A percentile compares a stretch with the other conserved stretches of the same genome.
These are phyloP conservation scores for Epichloe uncinata DNA, from an alignment of 2,329 filamentous ascomycete genomes.

Conservation along the genomic window DNA sequence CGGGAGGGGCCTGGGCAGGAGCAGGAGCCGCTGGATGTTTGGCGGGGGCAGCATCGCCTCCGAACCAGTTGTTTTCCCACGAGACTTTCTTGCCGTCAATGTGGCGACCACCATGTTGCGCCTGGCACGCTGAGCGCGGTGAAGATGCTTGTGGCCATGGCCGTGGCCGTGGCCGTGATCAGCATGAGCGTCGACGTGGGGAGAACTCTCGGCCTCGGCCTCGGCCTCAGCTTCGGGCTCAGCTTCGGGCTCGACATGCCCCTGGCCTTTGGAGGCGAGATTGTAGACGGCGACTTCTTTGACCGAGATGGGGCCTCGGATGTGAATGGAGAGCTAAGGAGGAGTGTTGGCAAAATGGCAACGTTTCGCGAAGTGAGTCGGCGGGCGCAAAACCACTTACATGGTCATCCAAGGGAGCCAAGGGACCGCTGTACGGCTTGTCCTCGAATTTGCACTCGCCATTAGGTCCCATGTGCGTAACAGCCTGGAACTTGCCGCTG, in stretches of 20 bases:
- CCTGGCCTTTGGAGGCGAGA: slow-evolving; percentile 26
- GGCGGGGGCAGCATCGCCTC: slow-evolving; percentile 13
- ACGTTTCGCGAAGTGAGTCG: neutral
- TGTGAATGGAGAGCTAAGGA: slow-evolving; percentile 52
- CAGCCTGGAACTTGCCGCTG: slow-evolving; percentile 49
- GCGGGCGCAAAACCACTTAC: slow-evolving; percentile 29
- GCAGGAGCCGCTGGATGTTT: slow-evolving; percentile 4
- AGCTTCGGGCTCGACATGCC: slow-evolving; percentile 8
- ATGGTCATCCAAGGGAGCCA: slow-evolving; percentile 58
- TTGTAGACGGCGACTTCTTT: slow-evolving; percentile 58
- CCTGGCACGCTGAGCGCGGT: slow-evolving; percentile 27
- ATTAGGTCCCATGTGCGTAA: slow-evolving; percentile 44
- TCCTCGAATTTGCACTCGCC: slow-evolving; percentile 41
- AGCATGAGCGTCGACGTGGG: slow-evolving; percentile 8
- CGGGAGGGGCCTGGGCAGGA: neutral
- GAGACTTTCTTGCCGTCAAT: slow-evolving; percentile 44
- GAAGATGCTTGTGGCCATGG: slow-evolving; percentile 36
- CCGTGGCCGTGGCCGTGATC: slow-evolving; percentile 28
- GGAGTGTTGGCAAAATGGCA: slow-evolving; percentile 1
- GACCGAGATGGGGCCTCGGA: slow-evolving; percentile 56
- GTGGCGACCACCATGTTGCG: slow-evolving; percentile 40
- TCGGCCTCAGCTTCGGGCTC: no score
- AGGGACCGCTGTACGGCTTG: slow-evolving; percentile 41
- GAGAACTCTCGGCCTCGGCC: neutral
- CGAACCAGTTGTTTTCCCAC: slow-evolving; percentile 45